phyloP scores from a whole-genome alignment of 2,329 filamentous ascomycete species.

The Diplodia intermedia region DNA sequence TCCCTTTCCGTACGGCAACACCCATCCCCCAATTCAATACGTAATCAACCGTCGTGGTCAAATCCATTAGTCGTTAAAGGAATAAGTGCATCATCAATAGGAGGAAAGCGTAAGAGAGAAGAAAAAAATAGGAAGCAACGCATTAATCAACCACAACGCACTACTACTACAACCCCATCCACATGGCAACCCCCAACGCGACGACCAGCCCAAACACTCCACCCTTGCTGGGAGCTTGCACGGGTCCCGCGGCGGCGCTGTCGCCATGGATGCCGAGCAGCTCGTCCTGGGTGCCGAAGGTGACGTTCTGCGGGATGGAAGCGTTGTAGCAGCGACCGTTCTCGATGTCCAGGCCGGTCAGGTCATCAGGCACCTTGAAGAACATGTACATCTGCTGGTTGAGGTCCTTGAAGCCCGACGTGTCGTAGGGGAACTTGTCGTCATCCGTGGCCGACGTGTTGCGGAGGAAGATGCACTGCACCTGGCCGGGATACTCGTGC shows the following conservation, averaged over 20 bases:
- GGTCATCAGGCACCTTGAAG: conserved; percentile 74
- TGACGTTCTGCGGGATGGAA: conserved; percentile 72
- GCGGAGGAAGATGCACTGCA: conserved; percentile 78
- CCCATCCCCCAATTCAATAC: background rate
- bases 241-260: conserved; percentile 33
- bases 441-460: conserved; percentile 75
- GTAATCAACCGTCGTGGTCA: background rate
- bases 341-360: conserved; percentile 69
- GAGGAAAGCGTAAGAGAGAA: background rate
- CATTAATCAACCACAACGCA: too few relatives aligned
- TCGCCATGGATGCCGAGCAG: conserved; percentile 45
- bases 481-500: conserved; percentile 70
- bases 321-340: conserved; percentile 72
- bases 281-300: conserved; percentile 60
- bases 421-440: conserved; percentile 78
- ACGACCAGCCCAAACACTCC: conserved; percentile 45
- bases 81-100: background rate
- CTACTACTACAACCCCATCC: conserved; percentile 38
- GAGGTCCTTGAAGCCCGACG: conserved; percentile 71
- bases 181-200: conserved; percentile 43
- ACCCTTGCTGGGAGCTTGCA: conserved; percentile 39
- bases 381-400: conserved; percentile 78
- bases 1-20: background rate
- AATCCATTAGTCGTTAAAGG: background rate
- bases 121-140: background rate